These are phyloP conservation scores for Croton laevigatus DNA, from an alignment of 441 rosid genomes.

Conservation along the genomic window DNA sequence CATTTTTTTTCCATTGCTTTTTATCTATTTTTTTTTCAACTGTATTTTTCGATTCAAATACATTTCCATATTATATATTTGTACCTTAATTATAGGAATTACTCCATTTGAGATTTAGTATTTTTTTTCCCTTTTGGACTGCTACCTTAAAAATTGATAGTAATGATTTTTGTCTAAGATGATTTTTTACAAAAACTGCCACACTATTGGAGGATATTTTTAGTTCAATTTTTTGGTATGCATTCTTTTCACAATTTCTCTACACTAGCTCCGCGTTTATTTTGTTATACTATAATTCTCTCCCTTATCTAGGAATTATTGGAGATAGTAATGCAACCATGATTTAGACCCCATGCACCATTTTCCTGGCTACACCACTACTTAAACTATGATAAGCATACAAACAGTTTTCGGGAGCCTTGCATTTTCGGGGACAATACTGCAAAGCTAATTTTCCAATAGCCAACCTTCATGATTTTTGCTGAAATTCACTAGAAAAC, in stretches of 20 bases:
- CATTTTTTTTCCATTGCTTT: too few relatives aligned
- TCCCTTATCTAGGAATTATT: too few relatives aligned
- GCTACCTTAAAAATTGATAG: constrained; percentile 5
- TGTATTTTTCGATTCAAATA: background rate
- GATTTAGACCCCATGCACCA: too few relatives aligned
- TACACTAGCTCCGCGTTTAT: background rate
- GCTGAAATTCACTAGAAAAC: too few relatives aligned
- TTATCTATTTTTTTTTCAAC: background rate
- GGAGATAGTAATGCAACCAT: too few relatives aligned
- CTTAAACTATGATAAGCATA: too few relatives aligned
- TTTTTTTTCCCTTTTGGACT: constrained; percentile 24
- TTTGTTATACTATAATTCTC: constrained; percentile 8
- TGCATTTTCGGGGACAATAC: too few relatives aligned
- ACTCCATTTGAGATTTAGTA: background rate
- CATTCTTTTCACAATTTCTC: constrained; percentile 16
- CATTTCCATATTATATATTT: background rate
- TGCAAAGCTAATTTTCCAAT: too few relatives aligned
- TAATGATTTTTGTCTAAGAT: constrained; percentile 50
- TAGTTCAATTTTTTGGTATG: constrained; percentile 86
- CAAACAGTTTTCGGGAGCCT: too few relatives aligned
- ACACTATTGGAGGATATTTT: constrained; percentile 95
- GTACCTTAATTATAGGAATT: background rate
- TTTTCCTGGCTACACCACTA: too few relatives aligned
- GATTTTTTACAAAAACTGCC: constrained; percentile 91
- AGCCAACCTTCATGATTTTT: too few relatives aligned